phyloP scores from a whole-genome alignment of 1,284 basidiomycete genomes.

The Microbotryum scabiosae region DNA sequence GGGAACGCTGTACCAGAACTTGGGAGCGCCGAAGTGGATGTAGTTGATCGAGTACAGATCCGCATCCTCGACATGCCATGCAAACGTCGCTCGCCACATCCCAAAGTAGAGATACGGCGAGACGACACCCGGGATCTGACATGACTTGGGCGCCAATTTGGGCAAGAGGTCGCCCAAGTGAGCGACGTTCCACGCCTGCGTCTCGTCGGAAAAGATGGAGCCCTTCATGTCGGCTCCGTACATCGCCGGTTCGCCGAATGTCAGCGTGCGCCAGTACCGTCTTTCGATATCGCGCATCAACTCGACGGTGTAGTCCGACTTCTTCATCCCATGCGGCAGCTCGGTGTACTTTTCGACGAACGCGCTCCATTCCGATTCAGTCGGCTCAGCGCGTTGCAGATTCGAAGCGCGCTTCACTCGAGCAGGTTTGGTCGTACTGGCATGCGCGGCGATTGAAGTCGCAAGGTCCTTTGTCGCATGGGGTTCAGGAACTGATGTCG shows the following conservation, averaged over 20 bases:
- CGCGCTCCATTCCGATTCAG: slow-evolving; percentile 29
- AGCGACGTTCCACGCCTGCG: slow-evolving; percentile 86
- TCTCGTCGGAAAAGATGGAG: slow-evolving; percentile 74
- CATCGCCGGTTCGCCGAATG: slow-evolving; percentile 80
- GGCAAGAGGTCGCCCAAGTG: slow-evolving; percentile 78
- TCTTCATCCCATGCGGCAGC: slow-evolving; percentile 30
- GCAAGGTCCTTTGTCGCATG: too few relatives aligned
- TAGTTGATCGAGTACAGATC: slow-evolving; percentile 98
- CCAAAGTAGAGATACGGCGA: slow-evolving; percentile 97
- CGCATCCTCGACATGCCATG: slow-evolving; percentile 88
- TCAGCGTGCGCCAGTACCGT: slow-evolving; percentile 84
- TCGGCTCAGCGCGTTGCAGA: slow-evolving; percentile 20
- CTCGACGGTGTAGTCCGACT: slow-evolving; percentile 67
- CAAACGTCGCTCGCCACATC: slow-evolving; percentile 98
- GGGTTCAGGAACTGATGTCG: background rate
- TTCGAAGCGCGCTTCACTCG: slow-evolving; percentile 11
- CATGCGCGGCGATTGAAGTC: background rate
- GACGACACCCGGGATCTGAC: slow-evolving; percentile 79
- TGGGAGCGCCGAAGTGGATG: slow-evolving; percentile 96
- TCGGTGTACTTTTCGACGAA: slow-evolving; percentile 26
- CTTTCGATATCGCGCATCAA: slow-evolving; percentile 81
- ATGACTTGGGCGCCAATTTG: slow-evolving; percentile 58
- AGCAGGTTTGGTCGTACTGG: background rate
- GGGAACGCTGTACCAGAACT: slow-evolving; percentile 90
- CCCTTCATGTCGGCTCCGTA: slow-evolving; percentile 95